Evolutionary conservation across 2,329 filamentous ascomycete species (phyloP).

Genomic region (Cyclaneusma minus): DNA sequence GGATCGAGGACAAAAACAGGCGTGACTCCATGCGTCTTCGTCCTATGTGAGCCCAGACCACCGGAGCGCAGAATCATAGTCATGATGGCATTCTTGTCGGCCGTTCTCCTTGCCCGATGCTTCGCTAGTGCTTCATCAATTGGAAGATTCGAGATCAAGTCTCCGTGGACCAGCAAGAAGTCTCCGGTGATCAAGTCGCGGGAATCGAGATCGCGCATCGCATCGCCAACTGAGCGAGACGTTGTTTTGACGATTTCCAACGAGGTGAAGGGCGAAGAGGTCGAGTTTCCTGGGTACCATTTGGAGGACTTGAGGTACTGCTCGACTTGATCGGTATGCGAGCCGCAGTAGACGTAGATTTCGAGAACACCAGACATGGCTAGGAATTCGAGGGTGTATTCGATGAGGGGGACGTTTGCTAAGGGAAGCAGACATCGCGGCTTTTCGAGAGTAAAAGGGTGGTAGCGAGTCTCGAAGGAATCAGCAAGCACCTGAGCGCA

Average conservation of each 20-base stretch:
- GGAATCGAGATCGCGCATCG: constrained; percentile 83
- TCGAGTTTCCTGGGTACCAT: constrained; percentile 57
- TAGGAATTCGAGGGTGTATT: constrained; percentile 94
- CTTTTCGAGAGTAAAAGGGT: constrained; percentile 74
- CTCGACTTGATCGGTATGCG: constrained; percentile 77
- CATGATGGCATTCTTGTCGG: constrained; percentile 94
- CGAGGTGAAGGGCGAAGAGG: constrained; percentile 53
- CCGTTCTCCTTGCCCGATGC: constrained; percentile 65
- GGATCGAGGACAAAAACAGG: constrained; percentile 82
- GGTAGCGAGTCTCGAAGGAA: constrained; percentile 85
- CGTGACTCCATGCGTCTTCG: constrained; percentile 58
- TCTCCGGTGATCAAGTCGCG: constrained; percentile 75
- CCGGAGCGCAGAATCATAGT: constrained; percentile 79
- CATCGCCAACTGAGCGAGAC: constrained; percentile 79
- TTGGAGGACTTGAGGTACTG: constrained; percentile 69
- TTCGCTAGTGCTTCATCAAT: constrained; percentile 65
- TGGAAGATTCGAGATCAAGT: constrained; percentile 77
- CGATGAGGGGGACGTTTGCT: constrained; percentile 86
- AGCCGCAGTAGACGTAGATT: constrained; percentile 81
- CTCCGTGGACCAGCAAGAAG: constrained; percentile 84
- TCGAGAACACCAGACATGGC: constrained; percentile 92
- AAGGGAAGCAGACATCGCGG: constrained; percentile 87
- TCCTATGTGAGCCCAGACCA: constrained; percentile 53
- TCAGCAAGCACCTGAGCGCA: constrained; percentile 64
- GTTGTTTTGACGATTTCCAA: constrained; percentile 76